These are phyloP conservation scores for Diplodia corticola DNA, from an alignment of 2,329 filamentous ascomycete genomes.

Conservation along the genomic window DNA sequence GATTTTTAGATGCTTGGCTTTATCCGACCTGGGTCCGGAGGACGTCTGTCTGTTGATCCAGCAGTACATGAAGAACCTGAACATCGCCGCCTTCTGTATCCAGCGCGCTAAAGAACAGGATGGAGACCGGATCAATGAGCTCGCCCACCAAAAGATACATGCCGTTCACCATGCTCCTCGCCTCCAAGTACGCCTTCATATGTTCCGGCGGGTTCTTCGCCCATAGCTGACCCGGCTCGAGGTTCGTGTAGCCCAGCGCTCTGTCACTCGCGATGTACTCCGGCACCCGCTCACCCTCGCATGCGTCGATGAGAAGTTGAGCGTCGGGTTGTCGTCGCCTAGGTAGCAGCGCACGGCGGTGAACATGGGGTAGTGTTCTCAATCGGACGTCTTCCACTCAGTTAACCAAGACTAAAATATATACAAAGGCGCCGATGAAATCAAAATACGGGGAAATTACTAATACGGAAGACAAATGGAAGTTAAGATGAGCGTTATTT, in stretches of 20 bases:
- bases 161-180: conserved; percentile 36
- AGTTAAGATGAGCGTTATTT: too few species aligned
- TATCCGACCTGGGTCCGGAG: conserved; percentile 7
- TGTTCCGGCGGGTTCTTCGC: conserved; percentile 46
- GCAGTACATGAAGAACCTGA: conserved; percentile 23
- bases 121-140: conserved; percentile 40
- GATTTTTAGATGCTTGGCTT: conserved; percentile 22
- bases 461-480: too few species aligned
- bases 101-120: conserved; percentile 29
- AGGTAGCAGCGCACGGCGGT: conserved; percentile 46
- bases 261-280: conserved; percentile 47
- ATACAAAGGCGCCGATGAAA: conserved; percentile 27
- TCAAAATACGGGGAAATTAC: too few species aligned
- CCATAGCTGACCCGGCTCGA: conserved; percentile 40
- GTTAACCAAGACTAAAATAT: too few species aligned
- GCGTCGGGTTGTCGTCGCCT: conserved; percentile 42
- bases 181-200: conserved; percentile 42
- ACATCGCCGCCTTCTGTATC: conserved; percentile 29
- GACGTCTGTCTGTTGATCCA: conserved; percentile 6
- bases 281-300: conserved; percentile 36
- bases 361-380: too few species aligned
- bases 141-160: conserved; percentile 46
- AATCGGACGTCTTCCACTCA: too few species aligned
- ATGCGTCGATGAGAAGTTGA: conserved; percentile 43
- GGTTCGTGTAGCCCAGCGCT: conserved; percentile 43